These are phyloP conservation scores for Gloeopeniophorella convolvens DNA, from an alignment of 768 basidiomycete species.

Conservation along the genomic window DNA sequence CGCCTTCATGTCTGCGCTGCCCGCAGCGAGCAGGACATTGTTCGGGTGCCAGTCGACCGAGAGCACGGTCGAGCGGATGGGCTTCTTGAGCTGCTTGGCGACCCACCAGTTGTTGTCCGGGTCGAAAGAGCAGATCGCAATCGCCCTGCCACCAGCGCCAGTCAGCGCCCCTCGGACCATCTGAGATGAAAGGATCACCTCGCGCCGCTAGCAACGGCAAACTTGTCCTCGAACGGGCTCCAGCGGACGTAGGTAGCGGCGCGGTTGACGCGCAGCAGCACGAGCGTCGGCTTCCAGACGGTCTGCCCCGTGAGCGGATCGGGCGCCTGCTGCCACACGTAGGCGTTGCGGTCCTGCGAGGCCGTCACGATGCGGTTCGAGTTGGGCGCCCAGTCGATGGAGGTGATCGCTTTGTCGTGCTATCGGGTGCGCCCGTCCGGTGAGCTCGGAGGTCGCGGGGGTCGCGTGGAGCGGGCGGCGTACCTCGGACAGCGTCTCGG, in stretches of 20 bases:
- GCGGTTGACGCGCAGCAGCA: slow-evolving; percentile 88
- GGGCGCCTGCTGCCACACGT: slow-evolving; percentile 87
- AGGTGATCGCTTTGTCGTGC: slow-evolving; percentile 98
- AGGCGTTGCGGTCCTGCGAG: slow-evolving; percentile 98
- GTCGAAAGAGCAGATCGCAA: slow-evolving; percentile 96
- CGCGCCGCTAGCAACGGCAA: slow-evolving; percentile 96
- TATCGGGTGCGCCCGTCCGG: slow-evolving; percentile 30
- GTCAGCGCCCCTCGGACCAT: not conserved
- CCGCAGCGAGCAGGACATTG: slow-evolving; percentile 93
- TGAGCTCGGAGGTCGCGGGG: not conserved
- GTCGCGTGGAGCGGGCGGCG: not conserved
- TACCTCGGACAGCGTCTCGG: slow-evolving; percentile 84
- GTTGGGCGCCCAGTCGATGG: slow-evolving; percentile 96
- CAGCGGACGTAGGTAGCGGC: slow-evolving; percentile 94
- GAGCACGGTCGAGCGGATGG: slow-evolving; percentile 90
- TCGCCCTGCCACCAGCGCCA: slow-evolving; percentile 51
- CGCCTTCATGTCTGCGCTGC: slow-evolving; percentile 97
- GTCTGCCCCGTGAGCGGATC: slow-evolving; percentile 65
- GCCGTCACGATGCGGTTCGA: slow-evolving; percentile 98
- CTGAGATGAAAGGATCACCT: slow-evolving; percentile 41
- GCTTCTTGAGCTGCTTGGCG: slow-evolving; percentile 94
- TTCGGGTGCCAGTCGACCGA: slow-evolving; percentile 98
- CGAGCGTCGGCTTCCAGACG: slow-evolving; percentile 95
- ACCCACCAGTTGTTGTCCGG: slow-evolving; percentile 99
- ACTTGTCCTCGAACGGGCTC: slow-evolving; percentile 98